phyloP scores from a whole-genome alignment of 495 filamentous ascomycete species.

The Stereocaulon alpinum region DNA sequence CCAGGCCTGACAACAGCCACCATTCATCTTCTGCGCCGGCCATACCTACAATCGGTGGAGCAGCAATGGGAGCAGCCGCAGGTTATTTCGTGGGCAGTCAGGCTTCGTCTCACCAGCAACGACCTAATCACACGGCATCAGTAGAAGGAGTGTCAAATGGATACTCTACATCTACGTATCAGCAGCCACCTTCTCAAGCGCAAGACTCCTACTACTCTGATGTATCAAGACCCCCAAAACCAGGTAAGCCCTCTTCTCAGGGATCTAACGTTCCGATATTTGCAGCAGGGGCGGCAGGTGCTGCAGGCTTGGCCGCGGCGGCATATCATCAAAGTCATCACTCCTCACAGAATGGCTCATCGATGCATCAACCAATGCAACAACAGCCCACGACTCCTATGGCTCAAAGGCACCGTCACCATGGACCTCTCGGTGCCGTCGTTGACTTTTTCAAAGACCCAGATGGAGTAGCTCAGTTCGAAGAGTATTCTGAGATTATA shows the following conservation, averaged over 20 bases:
- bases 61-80: conserved; percentile 38
- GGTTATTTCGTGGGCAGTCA: conserved; percentile 39
- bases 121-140: conserved; percentile 25
- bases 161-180: conserved; percentile 17
- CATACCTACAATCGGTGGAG: conserved; percentile 32
- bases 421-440: conserved; percentile 45
- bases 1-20: conserved; percentile 10
- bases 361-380: conserved; percentile 1
- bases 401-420: conserved; percentile 39
- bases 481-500: conserved; percentile 64
- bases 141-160: conserved; percentile 17
- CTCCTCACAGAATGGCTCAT: conserved; percentile 13
- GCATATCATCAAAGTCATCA: conserved; percentile 20
- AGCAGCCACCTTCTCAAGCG: conserved; percentile 14
- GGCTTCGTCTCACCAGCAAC: conserved; percentile 28
- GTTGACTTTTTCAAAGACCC: conserved; percentile 57
- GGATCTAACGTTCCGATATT: conserved; percentile 35
- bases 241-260: conserved; percentile 32
- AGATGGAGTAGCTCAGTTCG: conserved; percentile 58
- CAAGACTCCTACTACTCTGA: conserved; percentile 5
- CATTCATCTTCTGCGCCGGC: conserved; percentile 23
- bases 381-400: conserved; percentile 24
- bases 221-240: conserved; percentile 16
- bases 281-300: conserved; percentile 39
- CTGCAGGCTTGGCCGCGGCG: conserved; percentile 35